Evolutionary conservation across 2,329 filamentous ascomycete species (phyloP).

Genomic region (Sarocladium oryzae): DNA sequence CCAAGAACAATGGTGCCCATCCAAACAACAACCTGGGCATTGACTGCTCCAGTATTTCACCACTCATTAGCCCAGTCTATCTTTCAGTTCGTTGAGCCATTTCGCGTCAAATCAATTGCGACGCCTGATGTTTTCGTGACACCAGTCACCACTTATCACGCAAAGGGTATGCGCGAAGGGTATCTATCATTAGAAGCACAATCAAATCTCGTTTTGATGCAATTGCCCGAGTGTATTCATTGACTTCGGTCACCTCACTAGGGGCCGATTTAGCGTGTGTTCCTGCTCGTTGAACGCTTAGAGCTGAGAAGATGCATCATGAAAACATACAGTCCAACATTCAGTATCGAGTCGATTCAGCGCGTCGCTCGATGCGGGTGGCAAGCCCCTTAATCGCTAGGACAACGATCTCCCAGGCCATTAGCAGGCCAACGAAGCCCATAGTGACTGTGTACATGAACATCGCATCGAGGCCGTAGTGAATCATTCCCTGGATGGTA

Average conservation of each 20-base stretch:
- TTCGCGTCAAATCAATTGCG: not conserved
- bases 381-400: slow-evolving; percentile 89
- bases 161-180: too few relatives aligned
- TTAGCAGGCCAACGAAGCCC: slow-evolving; percentile 74
- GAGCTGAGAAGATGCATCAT: not conserved
- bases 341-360: not conserved
- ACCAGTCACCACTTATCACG: not conserved
- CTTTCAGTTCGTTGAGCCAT: not conserved
- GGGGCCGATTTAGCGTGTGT: not conserved
- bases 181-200: not conserved
- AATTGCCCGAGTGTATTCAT: too few relatives aligned
- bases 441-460: slow-evolving; percentile 86
- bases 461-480: slow-evolving; percentile 78
- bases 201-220: too few relatives aligned
- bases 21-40: too few relatives aligned
- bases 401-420: slow-evolving; percentile 75
- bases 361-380: slow-evolving; percentile 35
- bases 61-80: too few relatives aligned
- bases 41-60: too few relatives aligned
- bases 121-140: not conserved
- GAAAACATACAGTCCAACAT: not conserved
- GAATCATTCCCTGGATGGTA: slow-evolving; percentile 69
- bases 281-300: too few relatives aligned
- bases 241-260: too few relatives aligned
- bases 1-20: too few relatives aligned